Conservation (phyloP, 768 basidiomycete species). For the Brasilioporus rufonigricans region DNA sequence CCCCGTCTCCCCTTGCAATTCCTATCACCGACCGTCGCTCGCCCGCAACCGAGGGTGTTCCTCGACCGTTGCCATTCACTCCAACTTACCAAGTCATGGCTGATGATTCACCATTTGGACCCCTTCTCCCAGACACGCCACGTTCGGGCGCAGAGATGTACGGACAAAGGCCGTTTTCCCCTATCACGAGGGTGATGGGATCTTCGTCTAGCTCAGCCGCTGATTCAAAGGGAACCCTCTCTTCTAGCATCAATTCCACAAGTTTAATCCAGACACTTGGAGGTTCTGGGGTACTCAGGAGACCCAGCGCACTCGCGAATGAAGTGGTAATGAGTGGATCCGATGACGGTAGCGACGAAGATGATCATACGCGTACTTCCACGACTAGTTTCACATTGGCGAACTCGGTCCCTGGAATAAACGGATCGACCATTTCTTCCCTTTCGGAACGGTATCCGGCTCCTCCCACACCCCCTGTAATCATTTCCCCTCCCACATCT, state of each 20-base stretch:
- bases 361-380: not conserved
- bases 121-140: conserved; percentile 29
- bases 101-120: conserved; percentile 31
- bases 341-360: conserved; percentile 1
- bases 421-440: conserved; percentile 19
- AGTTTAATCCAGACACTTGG: conserved; percentile 8
- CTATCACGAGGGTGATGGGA: conserved; percentile 23
- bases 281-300: conserved; percentile 8
- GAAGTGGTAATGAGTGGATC: conserved; percentile 1
- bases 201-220: conserved; percentile 4
- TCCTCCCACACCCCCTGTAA: conserved; percentile 27
- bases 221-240: conserved; percentile 1
- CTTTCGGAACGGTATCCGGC: conserved; percentile 33
- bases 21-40: not conserved
- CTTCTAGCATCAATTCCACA: conserved; percentile 14
- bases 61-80: conserved; percentile 15
- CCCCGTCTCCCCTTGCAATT: conserved; percentile 14
- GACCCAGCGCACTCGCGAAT: conserved; percentile 19
- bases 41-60: not conserved
- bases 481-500: conserved; percentile 25
- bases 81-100: conserved; percentile 14
- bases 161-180: conserved; percentile 28
- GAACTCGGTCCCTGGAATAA: not conserved
- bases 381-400: not conserved
- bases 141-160: conserved; percentile 30